Evolutionary conservation across 1,139 yeast genomes (phyloP), one percentile per base, ranked within the genome.

Genomic region (Magnusiomyces paraingens): DNA sequence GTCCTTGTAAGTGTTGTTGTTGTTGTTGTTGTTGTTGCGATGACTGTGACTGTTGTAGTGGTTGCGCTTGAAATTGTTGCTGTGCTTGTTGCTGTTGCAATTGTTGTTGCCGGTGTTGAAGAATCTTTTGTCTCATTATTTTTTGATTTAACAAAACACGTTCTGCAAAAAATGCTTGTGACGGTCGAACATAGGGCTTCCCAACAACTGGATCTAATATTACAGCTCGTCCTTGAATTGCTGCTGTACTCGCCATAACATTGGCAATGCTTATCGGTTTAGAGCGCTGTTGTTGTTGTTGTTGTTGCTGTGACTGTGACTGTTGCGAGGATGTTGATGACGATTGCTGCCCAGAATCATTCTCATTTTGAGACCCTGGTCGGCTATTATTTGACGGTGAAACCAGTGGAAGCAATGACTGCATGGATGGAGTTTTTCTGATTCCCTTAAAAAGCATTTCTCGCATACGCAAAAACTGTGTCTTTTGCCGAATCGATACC

Each of bases 391-490:
- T 26, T 26, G 32, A 8, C 38, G 20, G 50, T n/a, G 21, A 44
- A 14, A 47, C 36, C 10, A 21, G n/a, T n/a, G n/a, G 41, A 2
- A 32, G n/a, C 3, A 38, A 45, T 3, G 52, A 47, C 42, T 54
- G 57, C 36, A 50, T 52, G 49, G 58, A 61, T 8, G 61, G 62
- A 10, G 59, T 52, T 48, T 55, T 56, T 17, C 55, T 57, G 21
- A 72, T 59, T 0, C 73, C 68, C 18, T 67, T 63, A 32, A 73
- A 72, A 46, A 73, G 62, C 70, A 73, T 65, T 58, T 73, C 77
- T 15, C 97, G 77, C 84, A 88, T 86, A 58, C 90, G 79, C 58
- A 90, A 75, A 63, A 86, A 88, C 55, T 82, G 77, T 47, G 84
- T 84, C 60, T 95, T 81, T 57, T 81, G 72, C 53, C 88, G 77